phyloP scores from a whole-genome alignment of 257 asterid genomes.

The Nicotiana knightiana region DNA sequence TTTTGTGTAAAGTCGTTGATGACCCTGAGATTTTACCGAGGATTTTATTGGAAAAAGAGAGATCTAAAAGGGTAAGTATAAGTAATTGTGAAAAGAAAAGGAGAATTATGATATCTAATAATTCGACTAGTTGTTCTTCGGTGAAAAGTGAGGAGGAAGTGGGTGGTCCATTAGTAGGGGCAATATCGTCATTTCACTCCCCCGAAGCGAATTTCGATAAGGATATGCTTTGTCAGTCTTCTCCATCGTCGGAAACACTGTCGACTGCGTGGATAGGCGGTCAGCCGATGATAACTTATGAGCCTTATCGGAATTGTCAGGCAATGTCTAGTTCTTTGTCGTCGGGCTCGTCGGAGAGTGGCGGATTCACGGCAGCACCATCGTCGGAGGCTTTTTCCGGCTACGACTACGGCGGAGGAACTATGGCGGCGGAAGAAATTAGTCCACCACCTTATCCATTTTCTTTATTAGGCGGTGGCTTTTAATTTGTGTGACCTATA shows the following conservation, averaged over 20 bases:
- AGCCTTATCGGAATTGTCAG: conserved; percentile 11
- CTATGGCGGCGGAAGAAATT: conserved; percentile 25
- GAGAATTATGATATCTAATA: conserved; percentile 14
- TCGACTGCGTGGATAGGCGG: conserved; percentile 30
- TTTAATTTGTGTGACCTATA: conserved; percentile 8
- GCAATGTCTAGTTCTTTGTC: conserved; percentile 15
- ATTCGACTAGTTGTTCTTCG: conserved; percentile 24
- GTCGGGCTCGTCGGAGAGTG: conserved; percentile 17
- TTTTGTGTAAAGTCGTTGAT: conserved; percentile 60
- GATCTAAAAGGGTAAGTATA: conserved; percentile 5
- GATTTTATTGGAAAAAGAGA: conserved; percentile 53
- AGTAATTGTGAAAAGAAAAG: conserved; percentile 39
- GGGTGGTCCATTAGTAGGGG: conserved; percentile 3
- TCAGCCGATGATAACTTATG: conserved; percentile 13
- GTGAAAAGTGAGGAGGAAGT: conserved; percentile 49
- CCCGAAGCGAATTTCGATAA: conserved; percentile 28
- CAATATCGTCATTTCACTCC: conserved; percentile 33
- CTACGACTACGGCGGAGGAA: conserved; percentile 15
- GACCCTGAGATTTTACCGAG: conserved; percentile 63
- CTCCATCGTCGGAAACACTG: conserved; percentile 27
- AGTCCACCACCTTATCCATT: conserved; percentile 28
- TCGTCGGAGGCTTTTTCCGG: neutral
- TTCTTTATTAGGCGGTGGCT: conserved; percentile 19
- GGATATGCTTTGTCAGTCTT: conserved; percentile 21
- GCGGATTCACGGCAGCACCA: conserved; percentile 16